Evolutionary conservation across 805 yeast species (phyloP), one percentile per base, ranked within the genome.

Genomic region (Starmerella apis): DNA sequence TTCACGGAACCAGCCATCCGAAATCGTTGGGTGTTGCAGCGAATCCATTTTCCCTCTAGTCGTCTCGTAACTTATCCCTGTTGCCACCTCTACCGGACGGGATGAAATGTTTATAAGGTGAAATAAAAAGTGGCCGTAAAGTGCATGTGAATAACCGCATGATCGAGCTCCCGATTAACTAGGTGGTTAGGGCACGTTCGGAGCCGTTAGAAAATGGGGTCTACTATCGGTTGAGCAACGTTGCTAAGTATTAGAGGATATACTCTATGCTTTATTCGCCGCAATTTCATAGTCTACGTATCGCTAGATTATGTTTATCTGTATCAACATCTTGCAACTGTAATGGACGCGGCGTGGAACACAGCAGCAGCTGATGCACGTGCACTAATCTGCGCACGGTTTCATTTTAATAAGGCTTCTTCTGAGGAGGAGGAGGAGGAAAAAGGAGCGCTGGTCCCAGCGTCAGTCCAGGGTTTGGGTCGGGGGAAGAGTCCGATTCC

Each of bases 1-100:
- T 70, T 90, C 98, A 62, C 90, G 80, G 72, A 90, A 90, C 98
- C 98, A 90, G 64, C 96, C 96, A 69, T 92, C 87, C 33, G 49
- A 43, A 39, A 61, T 53, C 4, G 58, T 37, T 23, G 56, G 56
- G 56, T 59, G 63, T 25, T 58, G 54, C 49, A 61, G 49, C 23
- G 57, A 54, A 32, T 56, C 55, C 60, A 55, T 56, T 10, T 25
- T 32, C 37, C 37, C 22, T 22, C n/a, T 4, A 31, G 35, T 31
- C n/a, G n/a, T n/a, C n/a, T n/a, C n/a, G n/a, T n/a, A n/a, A n/a
- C 35, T 31, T 31, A 14, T 13, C 35, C 18, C 14, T 9, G 7
- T 13, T 31, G 35, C 35, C n/a, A n/a, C n/a, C n/a, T n/a, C n/a
- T n/a, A n/a, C n/a, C n/a, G n/a, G n/a, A n/a, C n/a, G n/a, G n/a